Evolutionary conservation across 495 filamentous ascomycete genomes (phyloP), one percentile per base, ranked within the genome.

Genomic region (Trichoderma erinaceum): DNA sequence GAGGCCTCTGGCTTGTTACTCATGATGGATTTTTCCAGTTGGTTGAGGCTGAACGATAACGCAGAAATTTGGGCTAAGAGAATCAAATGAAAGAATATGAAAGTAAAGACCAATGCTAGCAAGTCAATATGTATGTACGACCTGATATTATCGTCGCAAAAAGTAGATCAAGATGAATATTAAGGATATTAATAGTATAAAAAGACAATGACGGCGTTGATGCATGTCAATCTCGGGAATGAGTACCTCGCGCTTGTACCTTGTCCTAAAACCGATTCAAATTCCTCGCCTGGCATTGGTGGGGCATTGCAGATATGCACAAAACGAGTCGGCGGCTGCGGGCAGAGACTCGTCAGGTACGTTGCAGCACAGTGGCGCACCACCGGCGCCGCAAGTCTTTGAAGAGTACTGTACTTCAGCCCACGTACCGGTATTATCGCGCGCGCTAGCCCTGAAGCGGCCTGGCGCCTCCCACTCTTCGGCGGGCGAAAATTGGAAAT

Each of bases 401-500:
- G n/a, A n/a, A n/a, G n/a, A n/a, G n/a, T n/a, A n/a, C n/a, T 38
- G 8, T 38, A 38, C 35, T 10, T 38, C 35, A 7, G 35, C 35
- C 5, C 29, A 64, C 16, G 43, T 41, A 38, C 29, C 18, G 64
- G 64, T 27, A 35, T 18, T 41, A 23, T 41, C 61, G 29, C 61
- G 63, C 65, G 56, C 12, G 41, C 65, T 18, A 66, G 23, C 27
- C 65, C 41, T 18, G 48, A 66, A 41, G 41, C 41, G 65, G 65
- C 41, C 65, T 67, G 56, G 65, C 65, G 25, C 65, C 65, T 38
- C 65, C 46, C 46, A 67, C 46, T 67, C 44, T 41, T 32, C 18
- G 43, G 44, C 65, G 56, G 65, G 52, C 44, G 65, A 67, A 67
- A 67, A 67, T 52, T 52, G 44, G 46, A 61, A 61, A 61, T 61